These are phyloP conservation scores for Neonectria faginata DNA, from an alignment of 2,329 filamentous ascomycete species.

Conservation along the genomic window DNA sequence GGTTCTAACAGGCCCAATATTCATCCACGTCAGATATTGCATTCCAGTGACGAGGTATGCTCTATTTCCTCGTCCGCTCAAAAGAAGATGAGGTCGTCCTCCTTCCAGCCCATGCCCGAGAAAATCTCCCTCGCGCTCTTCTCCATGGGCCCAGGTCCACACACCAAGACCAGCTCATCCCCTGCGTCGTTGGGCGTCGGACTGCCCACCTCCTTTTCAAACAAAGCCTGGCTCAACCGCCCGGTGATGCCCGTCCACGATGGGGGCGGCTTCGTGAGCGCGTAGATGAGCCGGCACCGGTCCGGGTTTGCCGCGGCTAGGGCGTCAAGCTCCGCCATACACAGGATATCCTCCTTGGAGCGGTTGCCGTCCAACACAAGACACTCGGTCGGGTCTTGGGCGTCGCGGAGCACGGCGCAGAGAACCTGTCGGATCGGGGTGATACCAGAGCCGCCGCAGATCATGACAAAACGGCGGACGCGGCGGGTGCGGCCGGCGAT, in stretches of 20 bases:
- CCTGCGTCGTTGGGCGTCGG: conserved; percentile 52
- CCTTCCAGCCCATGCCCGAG: conserved; percentile 71
- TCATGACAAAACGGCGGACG: conserved; percentile 82
- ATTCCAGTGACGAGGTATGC: background rate
- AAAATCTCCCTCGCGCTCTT: conserved; percentile 69
- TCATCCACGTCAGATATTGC: background rate
- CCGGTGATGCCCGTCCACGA: conserved; percentile 77
- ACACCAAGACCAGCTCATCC: conserved; percentile 77
- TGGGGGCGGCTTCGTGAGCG: conserved; percentile 72
- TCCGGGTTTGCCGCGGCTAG: conserved; percentile 66
- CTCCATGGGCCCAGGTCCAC: conserved; percentile 82
- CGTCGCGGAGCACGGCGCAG: conserved; percentile 71
- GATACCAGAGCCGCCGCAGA: conserved; percentile 89
- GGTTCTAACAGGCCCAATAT: background rate
- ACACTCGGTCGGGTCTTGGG: conserved; percentile 73
- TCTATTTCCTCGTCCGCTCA: conserved; percentile 21
- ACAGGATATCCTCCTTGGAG: conserved; percentile 83
- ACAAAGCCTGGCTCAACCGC: conserved; percentile 71
- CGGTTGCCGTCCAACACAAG: conserved; percentile 84
- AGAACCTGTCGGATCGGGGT: conserved; percentile 92
- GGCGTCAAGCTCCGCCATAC: conserved; percentile 76
- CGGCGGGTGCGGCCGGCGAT: conserved; percentile 67
- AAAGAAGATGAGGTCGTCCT: conserved; percentile 47
- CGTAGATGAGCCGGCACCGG: conserved; percentile 75
- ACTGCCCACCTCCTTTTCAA: conserved; percentile 67